Evolutionary conservation across 257 asterid genomes (phyloP).

Genomic region (Salvia hispanica): DNA sequence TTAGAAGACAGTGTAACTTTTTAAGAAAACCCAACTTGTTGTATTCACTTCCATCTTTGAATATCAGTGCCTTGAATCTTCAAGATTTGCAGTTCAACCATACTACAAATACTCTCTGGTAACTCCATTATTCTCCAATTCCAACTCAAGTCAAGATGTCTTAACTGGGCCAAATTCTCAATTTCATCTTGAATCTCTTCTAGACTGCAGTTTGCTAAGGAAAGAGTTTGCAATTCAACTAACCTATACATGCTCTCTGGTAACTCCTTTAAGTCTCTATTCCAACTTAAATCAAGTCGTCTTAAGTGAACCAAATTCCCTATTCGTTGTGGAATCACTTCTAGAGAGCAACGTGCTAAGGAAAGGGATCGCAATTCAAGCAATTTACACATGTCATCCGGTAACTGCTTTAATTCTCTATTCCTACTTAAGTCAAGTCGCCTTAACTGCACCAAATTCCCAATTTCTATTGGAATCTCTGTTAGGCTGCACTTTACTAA

Average conservation of each 20-base stretch:
- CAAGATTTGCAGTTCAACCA: constrained; percentile 25
- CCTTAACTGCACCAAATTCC: too few species aligned
- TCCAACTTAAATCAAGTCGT: not conserved
- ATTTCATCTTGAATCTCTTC: constrained; percentile 8
- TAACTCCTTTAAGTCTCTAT: constrained; percentile 9
- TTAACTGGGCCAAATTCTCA: not conserved
- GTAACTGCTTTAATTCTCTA: too few species aligned
- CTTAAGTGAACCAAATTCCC: constrained; percentile 25
- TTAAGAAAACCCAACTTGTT: constrained; percentile 23
- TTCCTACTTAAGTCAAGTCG: too few species aligned
- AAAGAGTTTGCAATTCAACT: constrained; percentile 13
- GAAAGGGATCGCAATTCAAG: too few species aligned
- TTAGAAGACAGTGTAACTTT: constrained; percentile 3
- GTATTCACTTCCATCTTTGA: not conserved
- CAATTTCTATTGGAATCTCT: too few species aligned
- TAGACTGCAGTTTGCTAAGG: not conserved
- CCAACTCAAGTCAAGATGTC: not conserved
- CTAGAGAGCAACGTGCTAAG: too few species aligned
- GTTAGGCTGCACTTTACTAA: not conserved
- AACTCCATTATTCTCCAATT: constrained; percentile 14
- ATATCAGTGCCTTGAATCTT: not conserved
- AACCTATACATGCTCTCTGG: constrained; percentile 34
- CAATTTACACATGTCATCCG: too few species aligned
- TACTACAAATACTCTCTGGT: constrained; percentile 29
- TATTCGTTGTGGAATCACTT: constrained; percentile 1